Percentiles rank a stretch among this genome's conserved stretches.
phyloP scores from a whole-genome alignment of 2,329 filamentous ascomycete genomes.

The Stromatinia cepivora region DNA sequence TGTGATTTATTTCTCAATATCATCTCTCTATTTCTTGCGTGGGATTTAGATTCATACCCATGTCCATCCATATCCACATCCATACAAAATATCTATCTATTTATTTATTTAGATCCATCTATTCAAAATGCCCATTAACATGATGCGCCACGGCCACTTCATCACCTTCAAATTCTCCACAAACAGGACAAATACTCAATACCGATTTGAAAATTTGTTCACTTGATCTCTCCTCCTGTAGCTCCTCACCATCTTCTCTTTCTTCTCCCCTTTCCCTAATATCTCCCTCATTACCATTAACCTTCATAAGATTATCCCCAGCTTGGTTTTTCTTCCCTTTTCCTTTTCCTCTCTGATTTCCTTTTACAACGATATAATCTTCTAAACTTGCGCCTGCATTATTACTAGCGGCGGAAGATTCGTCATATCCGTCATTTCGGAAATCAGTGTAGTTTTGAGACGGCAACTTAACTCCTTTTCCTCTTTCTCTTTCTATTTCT shows the following conservation, averaged over 20 bases:
- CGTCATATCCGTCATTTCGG: conserved; percentile 28
- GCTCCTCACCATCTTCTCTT: conserved; percentile 25
- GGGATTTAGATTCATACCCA: too few species aligned
- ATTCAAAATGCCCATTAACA: conserved; percentile 38
- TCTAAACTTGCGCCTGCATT: not conserved
- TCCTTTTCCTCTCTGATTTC: not conserved
- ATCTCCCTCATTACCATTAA: not conserved
- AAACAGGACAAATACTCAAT: conserved; percentile 34
- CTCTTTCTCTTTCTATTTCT: conserved; percentile 30
- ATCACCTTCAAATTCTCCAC: conserved; percentile 39
- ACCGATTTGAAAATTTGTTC: not conserved
- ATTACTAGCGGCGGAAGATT: conserved; percentile 14
- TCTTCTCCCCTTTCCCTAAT: not conserved
- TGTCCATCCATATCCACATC: too few species aligned
- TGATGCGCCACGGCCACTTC: conserved; percentile 38
- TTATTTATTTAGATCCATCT: too few species aligned
- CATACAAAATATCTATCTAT: too few species aligned
- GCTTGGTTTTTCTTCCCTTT: conserved; percentile 26
- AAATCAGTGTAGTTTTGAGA: conserved; percentile 28
- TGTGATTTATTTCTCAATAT: too few species aligned
- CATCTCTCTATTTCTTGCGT: too few species aligned
- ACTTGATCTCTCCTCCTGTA: not conserved
- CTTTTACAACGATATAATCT: conserved; percentile 18
- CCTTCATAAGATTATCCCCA: not conserved
- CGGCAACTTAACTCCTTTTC: not conserved